Conservation (phyloP, 129 eudicot genomes). For the Chrysanthemum seticuspe region DNA sequence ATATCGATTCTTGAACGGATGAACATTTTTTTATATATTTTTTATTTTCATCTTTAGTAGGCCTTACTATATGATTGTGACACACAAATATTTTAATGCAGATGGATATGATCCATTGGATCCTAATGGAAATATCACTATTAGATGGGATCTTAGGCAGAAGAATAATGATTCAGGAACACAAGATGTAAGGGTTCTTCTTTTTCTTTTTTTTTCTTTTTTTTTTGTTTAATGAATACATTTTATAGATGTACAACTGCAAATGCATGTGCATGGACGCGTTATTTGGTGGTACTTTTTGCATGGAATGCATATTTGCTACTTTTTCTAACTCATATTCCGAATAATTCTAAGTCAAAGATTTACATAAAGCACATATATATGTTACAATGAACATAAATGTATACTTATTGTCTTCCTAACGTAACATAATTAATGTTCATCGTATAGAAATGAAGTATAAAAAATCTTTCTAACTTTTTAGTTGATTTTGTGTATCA, state of each 20-base stretch:
- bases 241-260: not conserved
- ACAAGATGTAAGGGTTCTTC: slow-evolving; percentile 45
- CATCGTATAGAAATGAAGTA: no score
- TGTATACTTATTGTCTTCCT: no score
- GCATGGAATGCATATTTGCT: slow-evolving; percentile 6
- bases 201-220: not conserved
- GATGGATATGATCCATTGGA: slow-evolving; percentile 85
- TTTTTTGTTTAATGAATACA: not conserved
- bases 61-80: not conserved
- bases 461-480: no score
- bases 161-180: slow-evolving; percentile 31
- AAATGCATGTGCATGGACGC: slow-evolving; percentile 23
- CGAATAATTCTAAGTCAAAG: not conserved
- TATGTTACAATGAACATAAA: no score
- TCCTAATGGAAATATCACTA: slow-evolving; percentile 74
- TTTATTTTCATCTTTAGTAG: not conserved
- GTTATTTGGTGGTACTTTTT: slow-evolving; percentile 15
- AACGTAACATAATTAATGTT: no score
- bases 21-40: no score
- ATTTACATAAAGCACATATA: no score
- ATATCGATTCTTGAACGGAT: no score
- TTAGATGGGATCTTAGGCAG: slow-evolving; percentile 67
- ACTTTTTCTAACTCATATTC: not conserved
- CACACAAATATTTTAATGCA: slow-evolving; percentile 22
- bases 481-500: no score